Evolutionary conservation across 495 filamentous ascomycete species (phyloP), one percentile per base, ranked within the genome.

Genomic region (Eremomyces bilateralis): DNA sequence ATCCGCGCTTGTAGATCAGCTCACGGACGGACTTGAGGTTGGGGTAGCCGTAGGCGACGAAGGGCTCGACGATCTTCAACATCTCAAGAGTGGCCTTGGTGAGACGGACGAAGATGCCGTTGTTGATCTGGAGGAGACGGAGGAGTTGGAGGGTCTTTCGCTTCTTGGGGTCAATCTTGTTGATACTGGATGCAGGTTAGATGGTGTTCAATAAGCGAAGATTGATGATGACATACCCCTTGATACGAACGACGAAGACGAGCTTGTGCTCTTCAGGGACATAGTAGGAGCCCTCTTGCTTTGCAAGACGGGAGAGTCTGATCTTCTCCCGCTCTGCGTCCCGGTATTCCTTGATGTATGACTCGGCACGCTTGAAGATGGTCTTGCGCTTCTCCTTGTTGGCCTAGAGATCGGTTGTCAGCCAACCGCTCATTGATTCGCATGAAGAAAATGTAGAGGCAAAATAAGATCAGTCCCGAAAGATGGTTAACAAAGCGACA

Each of bases 341-440:
- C 45, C 88, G 84, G 73, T 97, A 97, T 65, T 95, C 88, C 67
- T 90, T 83, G 49, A 95, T 80, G 65, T 95, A 97, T 62, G 82
- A 80, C 71, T 97, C 88, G 51, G 90, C 88, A 59, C 90, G 88
- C 74, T 94, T 93, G 79, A 97, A 97, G 76, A 95, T 90, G 50
- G 81, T 76, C 40, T 65, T 65, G 55, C 88, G 82, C 78, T 93
- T 94, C 66, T 88, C 73, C 71, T 94, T 95, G 70, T 76, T 80
- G 61, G 73, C 72, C 84, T 97, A 21, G 11, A 22, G 16, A 16
- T n/a, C n/a, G n/a, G n/a, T n/a, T n/a, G n/a, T n/a, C n/a, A n/a
- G n/a, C n/a, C n/a, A n/a, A n/a, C n/a, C n/a, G n/a, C n/a, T n/a
- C n/a, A 13, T 30, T 41, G 20, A 13, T 37, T 31, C 33, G 41